Conservation (phyloP, 495 filamentous ascomycete genomes). For the Apiosordaria backusii region DNA sequence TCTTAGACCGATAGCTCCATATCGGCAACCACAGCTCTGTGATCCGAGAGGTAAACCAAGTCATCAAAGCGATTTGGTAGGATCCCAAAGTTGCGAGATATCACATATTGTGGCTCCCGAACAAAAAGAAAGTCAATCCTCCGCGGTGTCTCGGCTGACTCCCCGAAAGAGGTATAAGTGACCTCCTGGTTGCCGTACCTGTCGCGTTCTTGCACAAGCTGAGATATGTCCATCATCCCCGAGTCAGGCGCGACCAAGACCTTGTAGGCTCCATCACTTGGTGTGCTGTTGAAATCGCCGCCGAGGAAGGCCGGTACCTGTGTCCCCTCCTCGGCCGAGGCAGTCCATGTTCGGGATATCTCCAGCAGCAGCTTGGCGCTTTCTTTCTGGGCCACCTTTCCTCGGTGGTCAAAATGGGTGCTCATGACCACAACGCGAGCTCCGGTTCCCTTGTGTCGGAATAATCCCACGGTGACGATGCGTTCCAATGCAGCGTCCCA, state of each 20-base stretch:
- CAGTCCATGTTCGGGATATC: constrained; percentile 31
- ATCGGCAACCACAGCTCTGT: constrained; percentile 70
- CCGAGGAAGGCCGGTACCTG: constrained; percentile 56
- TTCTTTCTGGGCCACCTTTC: constrained; percentile 52
- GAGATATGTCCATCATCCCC: constrained; percentile 30
- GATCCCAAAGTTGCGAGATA: constrained; percentile 50
- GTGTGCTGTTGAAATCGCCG: constrained; percentile 77
- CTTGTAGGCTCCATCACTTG: constrained; percentile 60
- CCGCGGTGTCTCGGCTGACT: constrained; percentile 21
- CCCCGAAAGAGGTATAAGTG: constrained; percentile 66
- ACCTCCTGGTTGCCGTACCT: constrained; percentile 34
- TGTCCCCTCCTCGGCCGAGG: neutral
- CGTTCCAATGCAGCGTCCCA: constrained; percentile 69
- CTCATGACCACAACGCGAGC: constrained; percentile 61
- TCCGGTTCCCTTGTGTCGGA: constrained; percentile 47
- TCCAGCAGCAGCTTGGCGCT: constrained; percentile 48
- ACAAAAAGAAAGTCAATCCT: constrained; percentile 37
- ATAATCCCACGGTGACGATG: constrained; percentile 69
- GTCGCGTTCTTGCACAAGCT: constrained; percentile 19
- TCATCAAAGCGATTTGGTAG: constrained; percentile 63
- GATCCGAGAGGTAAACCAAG: constrained; percentile 68
- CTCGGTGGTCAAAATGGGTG: constrained; percentile 77
- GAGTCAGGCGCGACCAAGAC: constrained; percentile 39
- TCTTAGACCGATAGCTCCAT: constrained; percentile 23
- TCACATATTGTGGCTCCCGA: constrained; percentile 10